A percentile compares a stretch with the other conserved stretches of the same genome.
Evolutionary conservation across 2,329 filamentous ascomycete genomes (phyloP).

Genomic region (Fusarium nygamai): DNA sequence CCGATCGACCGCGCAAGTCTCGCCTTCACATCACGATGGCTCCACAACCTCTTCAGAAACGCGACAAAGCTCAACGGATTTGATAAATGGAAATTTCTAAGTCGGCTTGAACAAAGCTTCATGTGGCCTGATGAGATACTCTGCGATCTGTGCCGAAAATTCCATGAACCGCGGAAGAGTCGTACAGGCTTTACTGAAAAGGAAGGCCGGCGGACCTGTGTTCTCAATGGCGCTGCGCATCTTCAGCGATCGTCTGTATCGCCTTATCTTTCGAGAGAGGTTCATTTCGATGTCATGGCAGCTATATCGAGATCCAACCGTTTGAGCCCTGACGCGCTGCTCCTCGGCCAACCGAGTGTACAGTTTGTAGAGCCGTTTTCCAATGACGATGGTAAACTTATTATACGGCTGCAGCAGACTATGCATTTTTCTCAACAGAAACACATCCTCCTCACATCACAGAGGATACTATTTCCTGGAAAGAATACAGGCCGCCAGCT

Average conservation of each 20-base stretch:
- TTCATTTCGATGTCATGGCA: neutral
- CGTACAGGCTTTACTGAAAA: neutral
- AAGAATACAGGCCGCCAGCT: neutral
- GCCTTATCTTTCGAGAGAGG: neutral
- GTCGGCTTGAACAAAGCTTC: neutral
- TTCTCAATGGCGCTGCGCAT: neutral
- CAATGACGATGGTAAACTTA: fast-evolving
- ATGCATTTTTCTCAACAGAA: neutral
- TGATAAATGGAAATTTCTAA: fast-evolving
- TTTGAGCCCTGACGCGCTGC: fast-evolving
- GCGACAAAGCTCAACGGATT: neutral
- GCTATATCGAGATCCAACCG: neutral
- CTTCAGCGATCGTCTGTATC: neutral
- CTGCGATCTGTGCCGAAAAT: neutral
- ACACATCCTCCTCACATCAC: neutral
- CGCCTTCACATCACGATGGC: neutral
- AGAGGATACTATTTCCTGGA: neutral
- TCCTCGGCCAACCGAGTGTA: fast-evolving
- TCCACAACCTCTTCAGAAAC: neutral
- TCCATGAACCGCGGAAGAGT: neutral
- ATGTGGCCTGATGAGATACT: neutral
- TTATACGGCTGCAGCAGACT: neutral
- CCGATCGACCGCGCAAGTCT: neutral
- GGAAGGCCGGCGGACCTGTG: fast-evolving
- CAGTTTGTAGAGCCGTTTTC: neutral